These are phyloP conservation scores for Fusarium sp. DNA, from an alignment of 2,329 filamentous ascomycete genomes.

Conservation along the genomic window DNA sequence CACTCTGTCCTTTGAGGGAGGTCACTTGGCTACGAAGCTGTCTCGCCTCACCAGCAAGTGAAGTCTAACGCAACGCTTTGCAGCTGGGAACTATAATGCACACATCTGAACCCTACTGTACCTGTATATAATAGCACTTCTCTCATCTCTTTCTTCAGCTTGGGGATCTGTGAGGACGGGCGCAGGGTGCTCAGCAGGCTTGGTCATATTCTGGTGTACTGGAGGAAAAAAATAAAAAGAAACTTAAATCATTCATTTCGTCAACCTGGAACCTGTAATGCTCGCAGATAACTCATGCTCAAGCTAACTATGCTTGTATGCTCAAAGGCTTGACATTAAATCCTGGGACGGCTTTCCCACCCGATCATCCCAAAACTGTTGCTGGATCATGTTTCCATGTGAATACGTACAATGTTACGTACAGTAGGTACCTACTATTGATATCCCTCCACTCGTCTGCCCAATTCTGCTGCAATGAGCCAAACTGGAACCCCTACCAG, in stretches of 20 bases:
- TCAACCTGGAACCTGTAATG: conserved; percentile 1
- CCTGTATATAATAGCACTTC: conserved; percentile 49
- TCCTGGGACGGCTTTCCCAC: conserved; percentile 13
- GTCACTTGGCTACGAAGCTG: conserved; percentile 29
- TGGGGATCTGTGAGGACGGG: conserved; percentile 32
- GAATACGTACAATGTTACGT: conserved; percentile 34
- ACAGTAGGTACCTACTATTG: conserved; percentile 5
- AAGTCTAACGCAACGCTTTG: conserved; percentile 44
- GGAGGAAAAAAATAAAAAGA: conserved; percentile 19
- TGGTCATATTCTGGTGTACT: conserved; percentile 28
- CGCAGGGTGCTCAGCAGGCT: conserved; percentile 32
- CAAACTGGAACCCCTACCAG: conserved; percentile 37
- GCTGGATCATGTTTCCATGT: conserved; percentile 20
- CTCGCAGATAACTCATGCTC: background rate
- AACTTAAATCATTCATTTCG: conserved; percentile 19
- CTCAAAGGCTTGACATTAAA: conserved; percentile 27
- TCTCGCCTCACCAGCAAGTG: conserved; percentile 41
- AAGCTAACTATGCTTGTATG: background rate
- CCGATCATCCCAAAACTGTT: conserved; percentile 14
- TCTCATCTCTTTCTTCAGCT: conserved; percentile 34
- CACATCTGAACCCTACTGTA: conserved; percentile 45
- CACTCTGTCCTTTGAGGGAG: conserved; percentile 28
- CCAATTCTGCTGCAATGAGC: conserved; percentile 12
- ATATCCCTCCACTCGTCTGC: conserved; percentile 8
- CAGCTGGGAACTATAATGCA: conserved; percentile 47